phyloP scores from a whole-genome alignment of 305 asterid species.

The Solanum aculeatissimum region DNA sequence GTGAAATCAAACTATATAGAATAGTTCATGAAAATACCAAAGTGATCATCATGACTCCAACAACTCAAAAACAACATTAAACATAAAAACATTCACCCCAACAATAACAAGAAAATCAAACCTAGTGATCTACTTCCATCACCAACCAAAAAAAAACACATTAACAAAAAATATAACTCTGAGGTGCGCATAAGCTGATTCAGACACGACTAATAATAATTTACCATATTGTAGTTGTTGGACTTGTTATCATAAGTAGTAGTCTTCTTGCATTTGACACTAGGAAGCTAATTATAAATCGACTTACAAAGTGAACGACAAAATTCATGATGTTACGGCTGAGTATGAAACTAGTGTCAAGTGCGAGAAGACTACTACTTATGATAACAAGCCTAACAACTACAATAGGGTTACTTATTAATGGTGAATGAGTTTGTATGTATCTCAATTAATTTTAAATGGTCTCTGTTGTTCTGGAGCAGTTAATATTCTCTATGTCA shows the following conservation, averaged over 20 bases:
- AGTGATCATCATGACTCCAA: no score
- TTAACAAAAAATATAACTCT: no score
- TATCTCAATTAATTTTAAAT: no score
- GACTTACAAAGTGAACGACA: background rate
- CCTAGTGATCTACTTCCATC: background rate
- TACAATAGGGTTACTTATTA: background rate
- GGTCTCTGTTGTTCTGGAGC: no score
- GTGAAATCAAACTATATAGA: no score
- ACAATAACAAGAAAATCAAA: background rate
- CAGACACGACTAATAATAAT: background rate
- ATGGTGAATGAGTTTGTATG: background rate
- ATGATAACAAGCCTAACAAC: background rate
- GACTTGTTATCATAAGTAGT: background rate
- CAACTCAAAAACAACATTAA: no score
- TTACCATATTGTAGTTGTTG: background rate
- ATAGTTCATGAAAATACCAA: no score
- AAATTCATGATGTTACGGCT: background rate
- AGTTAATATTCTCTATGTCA: background rate
- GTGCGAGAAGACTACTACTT: background rate
- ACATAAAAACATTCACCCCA: no score
- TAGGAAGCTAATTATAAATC: background rate
- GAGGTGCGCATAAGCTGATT: no score
- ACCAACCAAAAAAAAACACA: background rate
- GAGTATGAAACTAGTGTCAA: background rate
- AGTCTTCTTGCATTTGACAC: background rate